Evolutionary conservation across 2,329 filamentous ascomycete species (phyloP).

Genomic region (Conoideocrella luteorostrata): DNA sequence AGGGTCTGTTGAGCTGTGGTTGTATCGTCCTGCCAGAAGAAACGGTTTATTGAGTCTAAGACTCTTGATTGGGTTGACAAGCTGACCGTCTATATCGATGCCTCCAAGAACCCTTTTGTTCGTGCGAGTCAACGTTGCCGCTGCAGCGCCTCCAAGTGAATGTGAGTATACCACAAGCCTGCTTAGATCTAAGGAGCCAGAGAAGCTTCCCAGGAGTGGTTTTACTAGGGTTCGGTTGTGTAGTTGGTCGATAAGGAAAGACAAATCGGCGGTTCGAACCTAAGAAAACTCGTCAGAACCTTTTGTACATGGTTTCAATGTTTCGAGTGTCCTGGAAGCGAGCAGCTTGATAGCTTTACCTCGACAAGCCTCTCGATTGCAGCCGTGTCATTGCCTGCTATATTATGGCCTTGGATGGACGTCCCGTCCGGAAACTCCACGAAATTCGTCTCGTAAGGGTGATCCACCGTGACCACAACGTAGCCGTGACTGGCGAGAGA

Average conservation of each 20-base stretch:
- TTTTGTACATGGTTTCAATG: no score
- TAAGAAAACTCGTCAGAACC: background rate
- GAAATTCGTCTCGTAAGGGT: conserved; percentile 37
- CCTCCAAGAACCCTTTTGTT: conserved; percentile 24
- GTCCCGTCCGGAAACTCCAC: conserved; percentile 41
- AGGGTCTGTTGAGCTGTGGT: conserved; percentile 21
- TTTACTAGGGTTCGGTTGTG: conserved; percentile 16
- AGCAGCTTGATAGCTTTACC: no score
- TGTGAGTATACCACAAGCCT: conserved; percentile 27
- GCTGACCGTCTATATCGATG: conserved; percentile 33
- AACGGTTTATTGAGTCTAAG: conserved; percentile 18
- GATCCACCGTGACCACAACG: conserved; percentile 41
- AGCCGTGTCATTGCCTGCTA: conserved; percentile 8
- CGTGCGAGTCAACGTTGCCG: conserved; percentile 16
- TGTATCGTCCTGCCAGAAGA: conserved; percentile 22
- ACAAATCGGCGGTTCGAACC: conserved; percentile 27
- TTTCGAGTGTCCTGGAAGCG: no score
- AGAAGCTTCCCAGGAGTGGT: conserved; percentile 13
- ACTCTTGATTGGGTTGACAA: conserved; percentile 19
- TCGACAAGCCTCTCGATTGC: conserved; percentile 10
- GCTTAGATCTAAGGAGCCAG: conserved; percentile 18
- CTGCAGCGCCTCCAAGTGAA: conserved; percentile 32
- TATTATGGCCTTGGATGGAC: conserved; percentile 18
- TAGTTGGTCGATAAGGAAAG: conserved; percentile 28
- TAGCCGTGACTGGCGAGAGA: conserved; percentile 40